A percentile compares a stretch with the other conserved stretches of the same genome.
Conservation (phyloP, 148 eudicot species). For the Amaranthus hypochondriacus region DNA sequence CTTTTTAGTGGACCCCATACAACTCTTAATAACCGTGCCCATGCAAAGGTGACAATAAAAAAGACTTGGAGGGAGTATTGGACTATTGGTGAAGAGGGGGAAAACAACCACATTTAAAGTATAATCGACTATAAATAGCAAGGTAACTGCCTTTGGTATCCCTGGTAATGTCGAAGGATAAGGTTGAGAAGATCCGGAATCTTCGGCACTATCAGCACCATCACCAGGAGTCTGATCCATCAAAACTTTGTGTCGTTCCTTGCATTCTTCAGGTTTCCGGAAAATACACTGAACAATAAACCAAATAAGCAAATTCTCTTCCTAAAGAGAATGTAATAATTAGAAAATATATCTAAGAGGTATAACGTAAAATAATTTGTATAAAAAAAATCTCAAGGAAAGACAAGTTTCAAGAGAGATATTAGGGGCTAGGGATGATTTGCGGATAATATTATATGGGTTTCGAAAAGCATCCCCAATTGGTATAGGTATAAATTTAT, state of each 20-base stretch:
- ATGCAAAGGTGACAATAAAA: too few relatives aligned
- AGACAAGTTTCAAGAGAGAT: neutral
- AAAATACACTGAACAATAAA: conserved; percentile 50
- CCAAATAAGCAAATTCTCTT: conserved; percentile 9
- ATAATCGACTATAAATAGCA: neutral
- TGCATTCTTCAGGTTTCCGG: conserved; percentile 86
- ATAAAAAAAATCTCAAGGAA: neutral
- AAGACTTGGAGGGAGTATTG: too few relatives aligned
- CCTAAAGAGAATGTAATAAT: neutral
- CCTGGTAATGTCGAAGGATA: conserved; percentile 92
- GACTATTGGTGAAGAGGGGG: neutral
- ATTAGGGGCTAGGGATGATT: neutral
- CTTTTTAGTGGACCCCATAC: too few relatives aligned
- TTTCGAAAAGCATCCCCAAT: too few relatives aligned
- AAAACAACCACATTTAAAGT: neutral
- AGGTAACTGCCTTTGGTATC: conserved; percentile 74
- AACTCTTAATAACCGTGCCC: too few relatives aligned
- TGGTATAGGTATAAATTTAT: too few relatives aligned
- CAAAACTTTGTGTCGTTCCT: conserved; percentile 68
- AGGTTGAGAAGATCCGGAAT: conserved; percentile 90
- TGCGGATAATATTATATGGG: too few relatives aligned
- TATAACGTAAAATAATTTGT: neutral
- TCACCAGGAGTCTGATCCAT: conserved; percentile 79
- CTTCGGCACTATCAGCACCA: conserved; percentile 94
- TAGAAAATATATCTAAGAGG: neutral